Conservation (phyloP, 345 rosid genomes). For the Anastatica hierochuntica region DNA sequence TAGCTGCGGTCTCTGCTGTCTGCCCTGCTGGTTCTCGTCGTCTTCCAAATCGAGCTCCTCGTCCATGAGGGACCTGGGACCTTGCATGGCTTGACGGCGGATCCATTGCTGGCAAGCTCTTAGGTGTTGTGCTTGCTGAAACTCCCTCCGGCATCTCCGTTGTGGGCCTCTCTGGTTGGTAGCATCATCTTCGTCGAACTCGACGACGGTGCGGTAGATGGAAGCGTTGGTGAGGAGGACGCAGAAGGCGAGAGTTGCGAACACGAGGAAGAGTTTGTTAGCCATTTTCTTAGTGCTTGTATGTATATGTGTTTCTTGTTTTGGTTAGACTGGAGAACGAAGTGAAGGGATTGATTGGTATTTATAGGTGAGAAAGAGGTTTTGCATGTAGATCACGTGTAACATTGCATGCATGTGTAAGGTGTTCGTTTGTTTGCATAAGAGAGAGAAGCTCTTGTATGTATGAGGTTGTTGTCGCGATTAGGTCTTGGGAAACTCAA, state of each 20-base stretch:
- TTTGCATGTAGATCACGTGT: slow-evolving; percentile 14
- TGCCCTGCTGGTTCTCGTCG: neutral
- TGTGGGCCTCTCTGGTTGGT: neutral
- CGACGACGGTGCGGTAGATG: slow-evolving; percentile 24
- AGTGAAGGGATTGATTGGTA: neutral
- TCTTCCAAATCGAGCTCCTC: slow-evolving; percentile 17
- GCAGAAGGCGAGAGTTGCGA: slow-evolving; percentile 9
- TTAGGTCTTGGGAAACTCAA: no score
- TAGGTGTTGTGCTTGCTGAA: slow-evolving; percentile 9
- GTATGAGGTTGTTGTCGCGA: no score
- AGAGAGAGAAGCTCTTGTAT: neutral
- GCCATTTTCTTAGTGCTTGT: slow-evolving; percentile 4
- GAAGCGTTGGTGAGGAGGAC: slow-evolving; percentile 22
- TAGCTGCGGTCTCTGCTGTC: neutral
- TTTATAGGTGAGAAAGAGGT: neutral
- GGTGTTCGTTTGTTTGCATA: neutral
- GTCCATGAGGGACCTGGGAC: neutral
- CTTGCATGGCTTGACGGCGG: neutral
- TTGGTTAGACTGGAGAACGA: neutral
- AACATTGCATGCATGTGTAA: neutral
- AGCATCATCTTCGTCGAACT: slow-evolving; percentile 10
- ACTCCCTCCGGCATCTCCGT: slow-evolving; percentile 13
- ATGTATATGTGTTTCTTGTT: neutral
- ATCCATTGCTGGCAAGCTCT: slow-evolving; percentile 12
- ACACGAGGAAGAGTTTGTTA: slow-evolving; percentile 18